Base-by-base conservation (phyloP, 305 asterid genomes). In the Rubia balearica region DNA sequence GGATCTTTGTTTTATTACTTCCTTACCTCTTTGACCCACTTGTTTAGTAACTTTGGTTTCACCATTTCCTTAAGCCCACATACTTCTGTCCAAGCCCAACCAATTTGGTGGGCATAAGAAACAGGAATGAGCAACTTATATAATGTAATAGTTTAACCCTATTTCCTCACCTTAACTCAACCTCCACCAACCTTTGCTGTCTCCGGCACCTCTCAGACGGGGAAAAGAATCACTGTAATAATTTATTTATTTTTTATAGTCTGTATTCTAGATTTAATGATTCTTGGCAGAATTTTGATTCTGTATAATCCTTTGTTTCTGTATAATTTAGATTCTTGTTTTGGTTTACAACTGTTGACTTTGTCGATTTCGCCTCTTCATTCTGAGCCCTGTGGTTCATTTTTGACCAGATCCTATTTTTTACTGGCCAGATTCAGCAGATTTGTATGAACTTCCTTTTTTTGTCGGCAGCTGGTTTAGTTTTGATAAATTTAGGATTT, bases 191-290 rank as follows among this genome's bases (percentile, higher is more conserved):
- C 11, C 59, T 53, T 53, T 53, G 8, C 10, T 53, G 24, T 53
- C 59, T n/a, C 59, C 4, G 57, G 59, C 24, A 11, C 59, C 24
- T 53, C 24, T 17, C 24, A n/a, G 59, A 53, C n/a, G 59, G 59
- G 59, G 59, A 53, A 53, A n/a, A 53, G 59, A 53, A n/a, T 53
- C 59, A n/a, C 24, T 53, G 59, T 53, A 53, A 53, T 53, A 6
- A 17, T n/a, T 6, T 1, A 8, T 51, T 17, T 51, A 51, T 17
- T 51, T n/a, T 14, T 53, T 53, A 33, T 51, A 17, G 8, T 53
- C 24, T 53, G 57, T 51, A 53, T 53, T 33, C 59, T 17, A 17
- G 59, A 53, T 53, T 53, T 53, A 1, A 49, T 53, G 24, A 3
- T 17, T 53, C 24, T 53, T 53, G 59, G 24, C 11, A 22, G 59